Percentiles rank a stretch among this genome's conserved stretches.
These are phyloP conservation scores for Myriangium duriaei DNA, from an alignment of 2,329 filamentous ascomycete species.

Conservation along the genomic window DNA sequence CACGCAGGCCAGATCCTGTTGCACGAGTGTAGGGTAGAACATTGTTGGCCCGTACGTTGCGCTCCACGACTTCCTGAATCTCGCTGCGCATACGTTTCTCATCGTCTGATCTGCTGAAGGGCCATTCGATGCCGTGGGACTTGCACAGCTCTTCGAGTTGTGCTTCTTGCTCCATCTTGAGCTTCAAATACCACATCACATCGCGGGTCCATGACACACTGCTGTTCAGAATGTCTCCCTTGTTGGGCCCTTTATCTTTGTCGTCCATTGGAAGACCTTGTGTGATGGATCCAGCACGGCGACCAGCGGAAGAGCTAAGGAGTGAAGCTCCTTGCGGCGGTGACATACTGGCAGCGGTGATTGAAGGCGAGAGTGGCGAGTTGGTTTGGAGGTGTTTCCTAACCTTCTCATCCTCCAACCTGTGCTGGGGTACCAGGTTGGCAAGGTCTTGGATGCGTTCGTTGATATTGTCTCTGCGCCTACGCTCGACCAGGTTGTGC, in stretches of 20 bases:
- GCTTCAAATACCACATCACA: constrained; percentile 90
- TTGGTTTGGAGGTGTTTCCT: constrained; percentile 90
- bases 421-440: constrained; percentile 79
- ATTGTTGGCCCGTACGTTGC: constrained; percentile 47
- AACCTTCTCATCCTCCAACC: constrained; percentile 92
- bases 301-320: constrained; percentile 70
- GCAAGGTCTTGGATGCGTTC: constrained; percentile 95
- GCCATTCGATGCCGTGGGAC: constrained; percentile 60
- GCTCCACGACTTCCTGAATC: constrained; percentile 72
- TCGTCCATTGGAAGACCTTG: constrained; percentile 88
- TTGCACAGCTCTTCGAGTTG: constrained; percentile 66
- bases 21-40: constrained; percentile 56
- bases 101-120: constrained; percentile 77
- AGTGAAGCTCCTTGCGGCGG: constrained; percentile 74
- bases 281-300: constrained; percentile 78
- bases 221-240: constrained; percentile 95
- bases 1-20: constrained; percentile 72
- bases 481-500: constrained; percentile 90
- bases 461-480: constrained; percentile 94
- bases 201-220: constrained; percentile 95
- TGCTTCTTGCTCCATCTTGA: constrained; percentile 80
- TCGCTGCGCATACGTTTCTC: constrained; percentile 94
- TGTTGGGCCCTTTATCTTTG: constrained; percentile 97
- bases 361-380: constrained; percentile 72
- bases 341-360: constrained; percentile 55